Evolutionary conservation across 169 alveolate species (phyloP).

Genomic region (Plasmodium reichenowi): DNA sequence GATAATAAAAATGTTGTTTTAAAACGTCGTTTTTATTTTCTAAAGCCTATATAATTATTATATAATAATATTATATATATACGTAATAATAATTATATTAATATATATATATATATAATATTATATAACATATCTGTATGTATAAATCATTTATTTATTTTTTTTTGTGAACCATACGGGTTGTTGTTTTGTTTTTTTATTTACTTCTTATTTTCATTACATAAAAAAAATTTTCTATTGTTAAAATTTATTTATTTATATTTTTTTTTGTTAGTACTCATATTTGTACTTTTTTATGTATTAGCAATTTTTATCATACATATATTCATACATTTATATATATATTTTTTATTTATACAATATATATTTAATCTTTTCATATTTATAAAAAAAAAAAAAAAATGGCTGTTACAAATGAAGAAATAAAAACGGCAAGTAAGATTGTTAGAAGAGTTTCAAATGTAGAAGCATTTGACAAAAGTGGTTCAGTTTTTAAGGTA

Average conservation of each 20-base stretch:
- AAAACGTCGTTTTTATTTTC: slow-evolving; percentile 5
- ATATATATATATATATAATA: too few species aligned
- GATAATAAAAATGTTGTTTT: slow-evolving; percentile 47
- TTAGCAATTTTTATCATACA: slow-evolving; percentile 10
- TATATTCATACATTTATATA: slow-evolving; percentile 12
- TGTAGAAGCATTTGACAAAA: slow-evolving; percentile 71
- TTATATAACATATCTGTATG: too few species aligned
- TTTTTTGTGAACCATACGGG: too few species aligned
- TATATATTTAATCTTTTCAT: neutral
- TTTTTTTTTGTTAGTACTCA: slow-evolving; percentile 25
- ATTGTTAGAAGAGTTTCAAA: slow-evolving; percentile 71
- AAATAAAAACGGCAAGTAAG: slow-evolving; percentile 67
- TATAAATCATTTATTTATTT: too few species aligned
- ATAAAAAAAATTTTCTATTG: neutral
- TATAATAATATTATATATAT: too few species aligned
- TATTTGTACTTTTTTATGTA: slow-evolving; percentile 20
- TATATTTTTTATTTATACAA: slow-evolving; percentile 1
- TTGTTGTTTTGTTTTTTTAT: slow-evolving; percentile 29
- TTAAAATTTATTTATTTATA: slow-evolving; percentile 8
- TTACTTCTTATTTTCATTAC: slow-evolving; percentile 16
- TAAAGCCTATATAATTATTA: neutral
- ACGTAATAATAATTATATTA: too few species aligned
- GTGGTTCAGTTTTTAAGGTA: slow-evolving; percentile 70
- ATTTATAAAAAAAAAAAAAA: neutral
- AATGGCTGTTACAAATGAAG: slow-evolving; percentile 76